phyloP scores from a whole-genome alignment of 495 filamentous ascomycete species.

The Lasiosphaeriaceae sp. region DNA sequence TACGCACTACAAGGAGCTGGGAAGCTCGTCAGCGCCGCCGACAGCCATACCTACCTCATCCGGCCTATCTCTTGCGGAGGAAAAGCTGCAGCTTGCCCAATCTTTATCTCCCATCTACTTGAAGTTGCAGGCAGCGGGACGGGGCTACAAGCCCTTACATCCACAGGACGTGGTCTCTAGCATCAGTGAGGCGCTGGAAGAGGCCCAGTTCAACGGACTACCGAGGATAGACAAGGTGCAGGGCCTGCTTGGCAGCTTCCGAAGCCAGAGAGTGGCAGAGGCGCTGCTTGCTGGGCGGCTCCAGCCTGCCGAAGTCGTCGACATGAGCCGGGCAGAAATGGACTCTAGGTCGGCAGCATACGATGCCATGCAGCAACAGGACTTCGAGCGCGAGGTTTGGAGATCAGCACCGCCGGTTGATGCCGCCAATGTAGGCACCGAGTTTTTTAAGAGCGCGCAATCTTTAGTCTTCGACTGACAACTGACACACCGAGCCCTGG shows the following conservation, averaged over 20 bases:
- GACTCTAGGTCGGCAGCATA: constrained; percentile 8
- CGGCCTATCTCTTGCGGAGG: not conserved
- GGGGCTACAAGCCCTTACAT: not conserved
- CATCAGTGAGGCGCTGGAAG: constrained; percentile 1
- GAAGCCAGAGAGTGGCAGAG: constrained; percentile 19
- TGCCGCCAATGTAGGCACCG: constrained; percentile 15
- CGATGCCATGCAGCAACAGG: constrained; percentile 6
- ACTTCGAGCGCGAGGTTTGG: constrained; percentile 17
- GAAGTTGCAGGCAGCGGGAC: not conserved
- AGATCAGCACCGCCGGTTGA: constrained; percentile 3
- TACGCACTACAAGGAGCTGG: constrained; percentile 2
- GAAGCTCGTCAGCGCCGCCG: not conserved
- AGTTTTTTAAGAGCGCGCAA: not conserved
- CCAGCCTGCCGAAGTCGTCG: constrained; percentile 6
- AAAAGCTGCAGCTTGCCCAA: not conserved
- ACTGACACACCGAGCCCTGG: constrained; percentile 7
- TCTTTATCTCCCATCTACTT: not conserved
- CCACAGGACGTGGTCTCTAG: not conserved
- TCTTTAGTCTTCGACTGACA: constrained; percentile 2
- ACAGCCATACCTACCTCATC: no score
- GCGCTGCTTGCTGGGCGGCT: constrained; percentile 22
- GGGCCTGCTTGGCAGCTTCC: not conserved
- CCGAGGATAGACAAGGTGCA: constrained; percentile 21
- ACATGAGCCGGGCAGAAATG: constrained; percentile 10
- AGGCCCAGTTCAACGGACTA: not conserved